A percentile compares a stretch with the other conserved stretches of the same genome.
phyloP scores from a whole-genome alignment of 2,329 filamentous ascomycete species.

The Fusarium stilboides region DNA sequence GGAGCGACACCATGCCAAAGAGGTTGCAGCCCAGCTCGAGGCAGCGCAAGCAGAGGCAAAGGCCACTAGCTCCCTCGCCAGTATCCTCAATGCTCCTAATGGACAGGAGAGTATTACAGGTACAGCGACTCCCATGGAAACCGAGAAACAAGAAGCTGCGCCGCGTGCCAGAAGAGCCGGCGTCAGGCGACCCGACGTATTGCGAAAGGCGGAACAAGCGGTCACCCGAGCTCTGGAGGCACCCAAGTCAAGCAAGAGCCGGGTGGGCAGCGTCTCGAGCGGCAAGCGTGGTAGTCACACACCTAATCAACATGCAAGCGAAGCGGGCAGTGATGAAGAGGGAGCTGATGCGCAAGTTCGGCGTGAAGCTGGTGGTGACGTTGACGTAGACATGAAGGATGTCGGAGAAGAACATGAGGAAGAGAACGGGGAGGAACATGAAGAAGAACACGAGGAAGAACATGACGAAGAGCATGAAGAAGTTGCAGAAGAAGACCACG shows the following conservation, averaged over 20 bases:
- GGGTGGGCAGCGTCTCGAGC: slow-evolving; percentile 67
- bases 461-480: slow-evolving; percentile 48
- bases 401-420: slow-evolving; percentile 52
- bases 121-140: slow-evolving; percentile 55
- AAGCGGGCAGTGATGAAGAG: slow-evolving; percentile 59
- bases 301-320: slow-evolving; percentile 56
- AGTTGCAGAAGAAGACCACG: slow-evolving; percentile 52
- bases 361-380: slow-evolving; percentile 54
- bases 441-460: slow-evolving; percentile 49
- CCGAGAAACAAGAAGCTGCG: slow-evolving; percentile 60
- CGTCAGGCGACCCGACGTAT: slow-evolving; percentile 70
- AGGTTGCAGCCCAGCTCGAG: slow-evolving; percentile 58
- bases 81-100: slow-evolving; percentile 60
- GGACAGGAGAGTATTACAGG: slow-evolving; percentile 57
- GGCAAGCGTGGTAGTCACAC: slow-evolving; percentile 62
- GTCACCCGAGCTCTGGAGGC: slow-evolving; percentile 67
- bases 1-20: slow-evolving; percentile 61
- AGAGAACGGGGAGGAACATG: slow-evolving; percentile 49
- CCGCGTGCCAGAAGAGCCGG: slow-evolving; percentile 60
- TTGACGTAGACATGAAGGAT: slow-evolving; percentile 63
- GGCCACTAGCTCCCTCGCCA: slow-evolving; percentile 57
- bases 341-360: slow-evolving; percentile 59
- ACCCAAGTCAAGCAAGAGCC: slow-evolving; percentile 64
- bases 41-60: slow-evolving; percentile 55
- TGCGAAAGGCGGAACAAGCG: slow-evolving; percentile 74